phyloP scores from a whole-genome alignment of 1,139 yeast genomes.

The Saccharomyces hybrid region DNA sequence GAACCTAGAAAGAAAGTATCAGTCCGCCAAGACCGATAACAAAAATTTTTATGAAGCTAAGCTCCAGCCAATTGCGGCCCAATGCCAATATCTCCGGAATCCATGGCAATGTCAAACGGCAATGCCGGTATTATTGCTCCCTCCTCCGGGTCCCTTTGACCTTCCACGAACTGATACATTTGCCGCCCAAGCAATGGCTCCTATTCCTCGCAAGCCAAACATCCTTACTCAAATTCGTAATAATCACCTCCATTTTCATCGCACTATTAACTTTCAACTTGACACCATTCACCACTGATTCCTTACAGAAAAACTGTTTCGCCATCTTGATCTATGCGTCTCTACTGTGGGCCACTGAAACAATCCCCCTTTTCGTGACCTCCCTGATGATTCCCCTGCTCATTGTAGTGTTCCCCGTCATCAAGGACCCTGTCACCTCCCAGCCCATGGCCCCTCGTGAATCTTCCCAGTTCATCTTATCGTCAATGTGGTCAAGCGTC shows the following conservation, averaged over 20 bases:
- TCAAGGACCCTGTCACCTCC: constrained; percentile 46
- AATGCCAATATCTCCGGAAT: not conserved
- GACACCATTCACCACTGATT: constrained; percentile 59
- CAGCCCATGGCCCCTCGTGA: constrained; percentile 51
- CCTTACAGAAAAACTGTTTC: constrained; percentile 66
- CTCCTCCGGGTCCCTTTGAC: constrained; percentile 2
- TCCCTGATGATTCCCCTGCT: constrained; percentile 74
- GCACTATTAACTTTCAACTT: constrained; percentile 38
- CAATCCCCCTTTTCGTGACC: constrained; percentile 81
- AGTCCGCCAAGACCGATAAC: constrained; percentile 41
- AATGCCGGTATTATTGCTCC: not conserved
- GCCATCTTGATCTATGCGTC: constrained; percentile 77
- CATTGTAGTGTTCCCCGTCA: constrained; percentile 63
- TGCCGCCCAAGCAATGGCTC: constrained; percentile 11
- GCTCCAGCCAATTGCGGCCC: not conserved
- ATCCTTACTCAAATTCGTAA: constrained; percentile 36
- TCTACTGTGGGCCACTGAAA: constrained; percentile 87
- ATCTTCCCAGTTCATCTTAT: constrained; percentile 69
- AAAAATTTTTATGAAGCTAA: constrained; percentile 6
- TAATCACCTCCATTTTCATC: constrained; percentile 41
- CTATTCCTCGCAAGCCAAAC: constrained; percentile 16
- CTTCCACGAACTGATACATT: constrained; percentile 12
- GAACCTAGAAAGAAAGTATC: constrained; percentile 70
- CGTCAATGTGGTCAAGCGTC: constrained; percentile 92
- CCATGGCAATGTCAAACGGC: not conserved